Percentiles rank a stretch among this genome's conserved stretches.
phyloP scores from a whole-genome alignment of 495 filamentous ascomycete species.

The Penicillium pulvis region DNA sequence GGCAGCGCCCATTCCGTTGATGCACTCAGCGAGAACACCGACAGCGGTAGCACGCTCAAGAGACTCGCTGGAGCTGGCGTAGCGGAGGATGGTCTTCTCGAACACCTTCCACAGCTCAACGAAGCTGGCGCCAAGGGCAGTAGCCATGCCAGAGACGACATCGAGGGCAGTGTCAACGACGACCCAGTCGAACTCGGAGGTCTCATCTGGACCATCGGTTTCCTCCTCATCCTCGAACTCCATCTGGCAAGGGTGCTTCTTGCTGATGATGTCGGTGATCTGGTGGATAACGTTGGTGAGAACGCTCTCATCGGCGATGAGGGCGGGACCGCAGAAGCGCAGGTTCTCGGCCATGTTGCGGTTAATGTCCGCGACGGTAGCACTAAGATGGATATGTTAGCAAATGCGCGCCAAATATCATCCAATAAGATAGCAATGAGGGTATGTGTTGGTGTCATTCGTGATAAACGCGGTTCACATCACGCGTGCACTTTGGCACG shows the following conservation, averaged over 20 bases:
- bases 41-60: constrained; percentile 86
- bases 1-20: constrained; percentile 75
- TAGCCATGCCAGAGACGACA: constrained; percentile 78
- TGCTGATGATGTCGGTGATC: constrained; percentile 73
- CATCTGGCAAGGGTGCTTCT: constrained; percentile 88
- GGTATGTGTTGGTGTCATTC: constrained; percentile 30
- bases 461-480: constrained; percentile 81
- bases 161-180: constrained; percentile 93
- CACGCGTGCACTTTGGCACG: constrained; percentile 74
- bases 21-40: constrained; percentile 90
- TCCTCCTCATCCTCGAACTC: constrained; percentile 82
- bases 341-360: constrained; percentile 90
- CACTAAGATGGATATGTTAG: constrained; percentile 56
- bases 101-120: constrained; percentile 89
- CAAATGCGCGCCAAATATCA: constrained; percentile 22
- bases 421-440: constrained; percentile 17
- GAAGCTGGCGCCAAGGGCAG: constrained; percentile 80
- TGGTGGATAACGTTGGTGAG: constrained; percentile 68
- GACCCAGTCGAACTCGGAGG: constrained; percentile 96
- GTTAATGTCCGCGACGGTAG: constrained; percentile 92
- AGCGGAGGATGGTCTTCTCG: constrained; percentile 86
- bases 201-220: constrained; percentile 69
- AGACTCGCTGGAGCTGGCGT: constrained; percentile 77
- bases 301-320: constrained; percentile 67
- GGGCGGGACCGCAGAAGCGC: constrained; percentile 85